Evolutionary conservation across 371 early-diverging fungal genomes (phyloP).

Genomic region (Capillidium heterosporum): DNA sequence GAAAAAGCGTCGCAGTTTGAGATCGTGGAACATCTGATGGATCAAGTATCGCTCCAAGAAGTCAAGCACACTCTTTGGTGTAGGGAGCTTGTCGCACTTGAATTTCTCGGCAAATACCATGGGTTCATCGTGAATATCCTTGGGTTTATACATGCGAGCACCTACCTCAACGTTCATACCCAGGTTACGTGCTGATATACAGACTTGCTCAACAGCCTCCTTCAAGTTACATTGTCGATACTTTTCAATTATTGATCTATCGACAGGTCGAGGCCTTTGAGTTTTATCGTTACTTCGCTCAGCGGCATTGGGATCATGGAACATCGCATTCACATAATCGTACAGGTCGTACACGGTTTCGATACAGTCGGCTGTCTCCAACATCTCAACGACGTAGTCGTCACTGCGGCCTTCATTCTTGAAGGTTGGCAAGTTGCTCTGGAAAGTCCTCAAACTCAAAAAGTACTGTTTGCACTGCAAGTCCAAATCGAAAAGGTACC

Average conservation of each 20-base stretch:
- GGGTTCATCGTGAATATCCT: conserved; percentile 27
- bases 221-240: conserved; percentile 25
- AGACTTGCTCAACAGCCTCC: conserved; percentile 31
- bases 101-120: conserved; percentile 39
- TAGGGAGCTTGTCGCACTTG: conserved; percentile 26
- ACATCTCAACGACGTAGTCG: conserved; percentile 22
- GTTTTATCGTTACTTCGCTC: neutral
- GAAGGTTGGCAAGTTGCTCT: neutral
- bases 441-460: neutral
- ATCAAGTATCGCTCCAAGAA: conserved; percentile 22
- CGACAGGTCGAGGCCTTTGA: neutral
- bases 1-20: conserved; percentile 60
- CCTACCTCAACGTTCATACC: conserved; percentile 40
- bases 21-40: conserved; percentile 62
- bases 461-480: conserved; percentile 50
- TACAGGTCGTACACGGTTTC: conserved; percentile 61
- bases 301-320: neutral
- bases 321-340: conserved; percentile 48
- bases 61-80: conserved; percentile 33
- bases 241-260: conserved; percentile 25
- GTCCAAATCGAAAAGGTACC: conserved; percentile 78
- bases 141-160: conserved; percentile 31
- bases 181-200: conserved; percentile 39
- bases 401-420: conserved; percentile 11
- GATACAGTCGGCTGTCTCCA: conserved; percentile 25